These are phyloP conservation scores for Rutstroemia sp. DNA, from an alignment of 2,329 filamentous ascomycete species.

Conservation along the genomic window DNA sequence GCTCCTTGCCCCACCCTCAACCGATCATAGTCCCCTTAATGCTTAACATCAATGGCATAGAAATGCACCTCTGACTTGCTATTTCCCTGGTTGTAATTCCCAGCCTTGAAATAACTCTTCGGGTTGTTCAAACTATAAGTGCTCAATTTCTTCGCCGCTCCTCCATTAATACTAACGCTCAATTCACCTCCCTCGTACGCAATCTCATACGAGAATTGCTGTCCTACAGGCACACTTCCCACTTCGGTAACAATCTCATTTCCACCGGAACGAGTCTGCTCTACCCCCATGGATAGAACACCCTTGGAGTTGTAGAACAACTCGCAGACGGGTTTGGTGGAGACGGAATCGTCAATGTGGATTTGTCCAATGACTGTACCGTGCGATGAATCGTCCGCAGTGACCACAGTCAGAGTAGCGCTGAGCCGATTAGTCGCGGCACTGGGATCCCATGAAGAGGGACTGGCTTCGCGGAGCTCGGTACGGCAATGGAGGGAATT, in stretches of 20 bases:
- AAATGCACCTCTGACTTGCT: constrained; percentile 14
- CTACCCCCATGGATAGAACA: constrained; percentile 33
- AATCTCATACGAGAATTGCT: constrained; percentile 33
- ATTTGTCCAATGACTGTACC: constrained; percentile 36
- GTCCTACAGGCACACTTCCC: constrained; percentile 28
- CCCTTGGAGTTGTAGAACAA: constrained; percentile 33
- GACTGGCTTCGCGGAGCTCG: constrained; percentile 34
- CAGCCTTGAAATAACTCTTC: constrained; percentile 33
- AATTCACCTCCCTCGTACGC: constrained; percentile 31
- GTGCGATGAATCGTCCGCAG: constrained; percentile 30
- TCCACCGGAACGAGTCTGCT: constrained; percentile 30
- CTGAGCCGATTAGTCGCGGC: constrained; percentile 30
- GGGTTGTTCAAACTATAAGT: constrained; percentile 28
- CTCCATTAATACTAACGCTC: constrained; percentile 29
- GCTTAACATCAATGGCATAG: constrained; percentile 1
- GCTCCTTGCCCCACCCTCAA: too few species aligned
- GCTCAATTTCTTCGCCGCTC: constrained; percentile 19
- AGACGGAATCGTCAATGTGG: constrained; percentile 32
- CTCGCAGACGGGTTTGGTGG: constrained; percentile 35
- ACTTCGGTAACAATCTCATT: constrained; percentile 28
- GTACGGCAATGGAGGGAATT: constrained; percentile 37
- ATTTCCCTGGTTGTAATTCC: constrained; percentile 32
- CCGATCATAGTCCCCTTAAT: not conserved
- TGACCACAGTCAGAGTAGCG: constrained; percentile 26
- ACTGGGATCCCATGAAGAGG: constrained; percentile 30